Evolutionary conservation across 129 eudicot genomes (phyloP), one percentile per base, ranked within the genome.

Genomic region (Flaveria linearis): DNA sequence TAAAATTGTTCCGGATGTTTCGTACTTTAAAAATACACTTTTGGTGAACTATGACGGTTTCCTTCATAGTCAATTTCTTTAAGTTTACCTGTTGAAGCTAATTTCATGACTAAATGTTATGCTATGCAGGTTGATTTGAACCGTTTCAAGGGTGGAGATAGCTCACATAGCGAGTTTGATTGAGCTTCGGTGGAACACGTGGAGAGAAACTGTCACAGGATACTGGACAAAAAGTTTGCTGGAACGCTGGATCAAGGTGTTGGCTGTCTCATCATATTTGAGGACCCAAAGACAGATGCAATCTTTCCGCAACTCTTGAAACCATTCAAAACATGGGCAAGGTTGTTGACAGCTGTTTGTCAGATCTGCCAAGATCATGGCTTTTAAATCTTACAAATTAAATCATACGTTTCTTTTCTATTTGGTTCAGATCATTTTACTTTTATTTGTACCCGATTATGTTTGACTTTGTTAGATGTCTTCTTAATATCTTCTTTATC

Each of bases 231-330:
- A 76, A 90, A 88, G 75, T 90, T 91, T 83, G 94, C 91, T 1
- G 97, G 97, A 65, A 91, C 94, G 17, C 78, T 91, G 22, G 97
- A 91, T 56, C 97, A 91, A 43, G 94, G 97, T 45, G 94, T 87
- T 14, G 97, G 97, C 18, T 91, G 97, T 68, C 88, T 91, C 28
- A 74, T 88, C 26, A 85, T 91, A 28, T 91, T 91, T 28, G 97
- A 88, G 43, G 97, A 91, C 85, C 87, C 90, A 9, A 88, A 88
- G 77, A 83, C 89, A 0, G 92, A 87, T 80, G 95, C 88, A 0
- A 87, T 87, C 73, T 90, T 88, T 68, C 93, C 88, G 91, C 91
- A 41, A 90, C 96, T 0, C 76, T 90, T 28, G 96, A 90, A 56
- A 90, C 96, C 61, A 86, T 90, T 46, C 80, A 86, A 3, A 88